A percentile compares a stretch with the other conserved stretches of the same genome.
Conservation (phyloP, 176 grass and related monocot genomes). For the Oryza meridionalis region DNA sequence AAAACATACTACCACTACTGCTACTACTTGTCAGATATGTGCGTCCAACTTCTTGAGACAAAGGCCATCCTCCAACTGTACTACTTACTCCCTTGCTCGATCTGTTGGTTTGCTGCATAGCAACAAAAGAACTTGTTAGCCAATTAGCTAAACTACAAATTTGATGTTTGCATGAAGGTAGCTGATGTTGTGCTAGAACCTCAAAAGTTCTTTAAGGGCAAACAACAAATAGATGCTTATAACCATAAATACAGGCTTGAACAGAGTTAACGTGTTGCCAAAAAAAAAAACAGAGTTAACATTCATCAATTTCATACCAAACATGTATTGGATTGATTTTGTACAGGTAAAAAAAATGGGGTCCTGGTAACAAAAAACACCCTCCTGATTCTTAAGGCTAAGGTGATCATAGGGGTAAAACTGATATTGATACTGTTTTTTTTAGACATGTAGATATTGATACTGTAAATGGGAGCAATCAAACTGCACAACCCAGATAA, state of each 20-base stretch:
- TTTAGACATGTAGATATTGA: not conserved
- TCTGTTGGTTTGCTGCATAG: conserved; percentile 23
- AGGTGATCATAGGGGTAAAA: not conserved
- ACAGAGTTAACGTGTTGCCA: not conserved
- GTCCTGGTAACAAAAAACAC: not conserved
- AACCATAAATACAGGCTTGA: not conserved
- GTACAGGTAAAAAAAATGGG: not conserved
- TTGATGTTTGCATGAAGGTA: not conserved
- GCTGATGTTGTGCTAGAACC: not conserved
- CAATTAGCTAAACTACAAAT: not conserved
- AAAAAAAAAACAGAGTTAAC: not conserved
- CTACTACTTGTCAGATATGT: not conserved
- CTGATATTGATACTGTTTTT: not conserved
- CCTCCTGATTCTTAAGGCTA: not conserved
- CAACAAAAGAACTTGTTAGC: not conserved
- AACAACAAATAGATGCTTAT: not conserved
- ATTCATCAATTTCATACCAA: not conserved
- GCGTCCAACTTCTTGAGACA: not conserved
- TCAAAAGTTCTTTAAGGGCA: not conserved
- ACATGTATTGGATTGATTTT: not conserved
- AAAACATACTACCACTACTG: not conserved
- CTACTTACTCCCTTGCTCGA: not conserved
- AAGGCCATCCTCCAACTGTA: not conserved
- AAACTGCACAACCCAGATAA: not conserved
- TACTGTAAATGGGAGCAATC: not conserved